A percentile compares a stretch with the other conserved stretches of the same genome.
Conservation (phyloP, 2,329 filamentous ascomycete genomes). For the Exophiala aquamarina region DNA sequence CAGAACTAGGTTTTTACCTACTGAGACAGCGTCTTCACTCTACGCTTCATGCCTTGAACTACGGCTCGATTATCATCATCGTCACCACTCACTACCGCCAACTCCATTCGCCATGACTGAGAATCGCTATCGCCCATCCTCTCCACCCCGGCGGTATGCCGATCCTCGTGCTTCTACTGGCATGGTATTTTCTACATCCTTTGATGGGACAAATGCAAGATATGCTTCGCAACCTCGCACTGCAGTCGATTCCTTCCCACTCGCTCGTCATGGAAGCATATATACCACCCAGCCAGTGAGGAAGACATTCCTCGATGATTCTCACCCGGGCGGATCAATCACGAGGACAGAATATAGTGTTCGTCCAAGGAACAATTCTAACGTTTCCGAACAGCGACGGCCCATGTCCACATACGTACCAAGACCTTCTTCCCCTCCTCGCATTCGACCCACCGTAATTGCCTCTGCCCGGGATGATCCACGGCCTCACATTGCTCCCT, state of each 20-base stretch:
- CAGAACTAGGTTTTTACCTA: too few species aligned
- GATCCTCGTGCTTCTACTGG: constrained; percentile 26
- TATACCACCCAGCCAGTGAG: constrained; percentile 26
- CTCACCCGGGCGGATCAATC: constrained; percentile 20
- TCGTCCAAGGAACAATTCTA: constrained; percentile 27
- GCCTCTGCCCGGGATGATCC: constrained; percentile 22
- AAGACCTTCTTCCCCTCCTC: constrained; percentile 22
- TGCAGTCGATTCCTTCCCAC: constrained; percentile 16
- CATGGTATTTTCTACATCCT: constrained; percentile 24
- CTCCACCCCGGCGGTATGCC: constrained; percentile 18
- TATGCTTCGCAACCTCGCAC: constrained; percentile 16
- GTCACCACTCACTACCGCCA: not conserved
- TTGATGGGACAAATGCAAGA: constrained; percentile 19
- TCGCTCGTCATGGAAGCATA: constrained; percentile 17
- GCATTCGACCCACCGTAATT: constrained; percentile 26
- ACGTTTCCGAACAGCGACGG: constrained; percentile 20
- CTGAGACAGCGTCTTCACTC: too few species aligned
- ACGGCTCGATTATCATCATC: not conserved
- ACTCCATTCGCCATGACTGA: constrained; percentile 18
- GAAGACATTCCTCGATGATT: constrained; percentile 24
- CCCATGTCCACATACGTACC: constrained; percentile 24
- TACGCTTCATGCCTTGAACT: not conserved
- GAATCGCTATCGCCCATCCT: constrained; percentile 22
- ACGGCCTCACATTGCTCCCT: constrained; percentile 13
- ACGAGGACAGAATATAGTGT: constrained; percentile 28